Conservation (phyloP, 441 rosid species). For the Aquilaria agallochum region DNA sequence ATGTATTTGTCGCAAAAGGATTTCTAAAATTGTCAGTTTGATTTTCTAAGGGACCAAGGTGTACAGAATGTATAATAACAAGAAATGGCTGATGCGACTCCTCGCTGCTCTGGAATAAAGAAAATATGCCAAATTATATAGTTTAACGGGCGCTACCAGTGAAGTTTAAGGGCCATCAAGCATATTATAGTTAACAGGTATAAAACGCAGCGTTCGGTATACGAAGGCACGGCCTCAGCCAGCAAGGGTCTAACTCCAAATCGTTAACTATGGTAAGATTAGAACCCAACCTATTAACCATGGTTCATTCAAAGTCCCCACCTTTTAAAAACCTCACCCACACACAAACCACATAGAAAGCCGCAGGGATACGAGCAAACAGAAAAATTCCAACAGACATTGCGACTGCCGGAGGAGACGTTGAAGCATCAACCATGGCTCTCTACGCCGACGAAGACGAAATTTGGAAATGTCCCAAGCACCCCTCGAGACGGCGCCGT, state of each 20-base stretch:
- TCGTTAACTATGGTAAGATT: not conserved
- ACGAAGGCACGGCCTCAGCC: not conserved
- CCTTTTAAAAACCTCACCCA: conserved; percentile 20
- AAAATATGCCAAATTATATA: too few relatives aligned
- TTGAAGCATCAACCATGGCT: conserved; percentile 5
- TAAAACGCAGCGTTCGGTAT: conserved; percentile 1
- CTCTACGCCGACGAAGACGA: conserved; percentile 46
- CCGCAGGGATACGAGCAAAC: not conserved
- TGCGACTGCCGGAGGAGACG: not conserved
- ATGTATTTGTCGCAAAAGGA: too few relatives aligned
- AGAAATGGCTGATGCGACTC: too few relatives aligned
- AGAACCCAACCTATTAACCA: not conserved
- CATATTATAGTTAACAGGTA: not conserved
- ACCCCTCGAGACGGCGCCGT: conserved; percentile 49
- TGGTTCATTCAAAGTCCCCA: conserved; percentile 4
- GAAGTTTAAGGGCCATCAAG: too few relatives aligned
- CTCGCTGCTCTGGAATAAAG: too few relatives aligned
- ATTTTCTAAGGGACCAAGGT: too few relatives aligned
- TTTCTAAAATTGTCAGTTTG: too few relatives aligned
- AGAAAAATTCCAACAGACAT: not conserved
- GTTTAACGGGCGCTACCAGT: too few relatives aligned
- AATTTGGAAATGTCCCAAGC: conserved; percentile 50
- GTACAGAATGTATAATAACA: too few relatives aligned
- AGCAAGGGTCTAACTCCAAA: not conserved
- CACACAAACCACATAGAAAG: not conserved